A percentile compares a stretch with the other conserved stretches of the same genome.
Conservation (phyloP, 179 eudicot genomes). For the Spergularia azorica region DNA sequence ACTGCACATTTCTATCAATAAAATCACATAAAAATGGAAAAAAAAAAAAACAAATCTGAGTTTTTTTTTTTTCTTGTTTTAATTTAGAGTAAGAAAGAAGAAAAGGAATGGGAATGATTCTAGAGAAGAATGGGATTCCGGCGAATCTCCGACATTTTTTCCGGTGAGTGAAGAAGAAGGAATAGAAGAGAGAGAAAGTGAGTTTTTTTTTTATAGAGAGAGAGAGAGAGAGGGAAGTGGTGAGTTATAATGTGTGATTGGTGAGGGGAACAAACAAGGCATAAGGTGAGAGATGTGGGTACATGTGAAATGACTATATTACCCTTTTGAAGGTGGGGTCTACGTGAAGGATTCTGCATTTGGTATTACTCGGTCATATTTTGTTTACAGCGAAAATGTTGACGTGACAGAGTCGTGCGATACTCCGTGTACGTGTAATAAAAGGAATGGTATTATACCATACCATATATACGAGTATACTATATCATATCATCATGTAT, state of each 20-base stretch:
- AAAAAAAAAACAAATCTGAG: background rate
- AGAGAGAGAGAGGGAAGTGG: background rate
- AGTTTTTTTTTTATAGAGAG: background rate
- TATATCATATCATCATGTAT: too few relatives aligned
- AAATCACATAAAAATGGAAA: background rate
- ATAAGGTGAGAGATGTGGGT: background rate
- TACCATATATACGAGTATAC: too few relatives aligned
- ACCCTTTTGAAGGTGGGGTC: background rate
- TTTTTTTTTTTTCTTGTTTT: background rate
- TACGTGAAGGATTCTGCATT: background rate
- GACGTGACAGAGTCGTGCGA: background rate
- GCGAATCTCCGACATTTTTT: too few relatives aligned
- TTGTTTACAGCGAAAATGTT: background rate
- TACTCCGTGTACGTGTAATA: too few relatives aligned
- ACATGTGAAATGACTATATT: background rate
- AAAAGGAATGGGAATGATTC: background rate
- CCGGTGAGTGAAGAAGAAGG: background rate
- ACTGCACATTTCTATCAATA: background rate
- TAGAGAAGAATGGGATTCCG: background rate
- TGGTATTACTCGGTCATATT: too few relatives aligned
- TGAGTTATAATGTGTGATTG: background rate
- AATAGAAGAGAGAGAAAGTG: background rate
- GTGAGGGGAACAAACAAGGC: conserved; percentile 24
- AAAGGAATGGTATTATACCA: too few relatives aligned
- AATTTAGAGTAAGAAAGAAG: background rate